phyloP scores from a whole-genome alignment of 129 eudicot genomes.

The Solidago caesia region DNA sequence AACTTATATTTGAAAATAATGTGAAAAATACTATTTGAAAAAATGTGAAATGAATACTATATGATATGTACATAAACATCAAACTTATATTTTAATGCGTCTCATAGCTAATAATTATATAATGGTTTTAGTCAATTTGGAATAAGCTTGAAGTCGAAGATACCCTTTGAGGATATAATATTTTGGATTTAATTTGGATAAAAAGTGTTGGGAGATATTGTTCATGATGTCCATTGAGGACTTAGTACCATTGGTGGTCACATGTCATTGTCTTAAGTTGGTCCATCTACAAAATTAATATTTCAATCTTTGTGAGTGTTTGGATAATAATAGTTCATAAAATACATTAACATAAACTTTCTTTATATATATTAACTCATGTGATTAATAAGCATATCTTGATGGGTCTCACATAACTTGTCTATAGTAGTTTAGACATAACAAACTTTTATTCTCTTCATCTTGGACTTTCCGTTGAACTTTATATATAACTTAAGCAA shows the following conservation, averaged over 20 bases:
- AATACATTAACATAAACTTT: not conserved
- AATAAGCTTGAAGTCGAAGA: slow-evolving; percentile 14
- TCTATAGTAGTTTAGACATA: not conserved
- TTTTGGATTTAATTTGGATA: slow-evolving; percentile 23
- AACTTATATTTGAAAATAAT: not conserved
- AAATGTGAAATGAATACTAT: not conserved
- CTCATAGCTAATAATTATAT: too few species aligned
- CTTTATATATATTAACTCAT: not conserved
- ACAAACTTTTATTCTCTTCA: not conserved
- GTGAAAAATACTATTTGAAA: not conserved
- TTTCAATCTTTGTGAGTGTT: slow-evolving; percentile 16
- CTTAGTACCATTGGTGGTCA: slow-evolving; percentile 41
- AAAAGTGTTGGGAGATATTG: slow-evolving; percentile 29
- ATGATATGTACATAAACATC: too few species aligned
- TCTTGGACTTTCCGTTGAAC: not conserved
- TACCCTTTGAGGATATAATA: slow-evolving; percentile 23
- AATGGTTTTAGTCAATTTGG: not conserved
- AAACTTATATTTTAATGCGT: too few species aligned
- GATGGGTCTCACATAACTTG: slow-evolving; percentile 13
- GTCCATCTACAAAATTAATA: slow-evolving; percentile 11
- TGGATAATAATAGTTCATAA: not conserved
- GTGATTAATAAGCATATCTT: not conserved
- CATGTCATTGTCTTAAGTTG: slow-evolving; percentile 43
- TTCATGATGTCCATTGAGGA: slow-evolving; percentile 34
- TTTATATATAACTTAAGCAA: not conserved